Base-by-base conservation (phyloP, 305 asterid species). In the Fraxinus angustifolia region DNA sequence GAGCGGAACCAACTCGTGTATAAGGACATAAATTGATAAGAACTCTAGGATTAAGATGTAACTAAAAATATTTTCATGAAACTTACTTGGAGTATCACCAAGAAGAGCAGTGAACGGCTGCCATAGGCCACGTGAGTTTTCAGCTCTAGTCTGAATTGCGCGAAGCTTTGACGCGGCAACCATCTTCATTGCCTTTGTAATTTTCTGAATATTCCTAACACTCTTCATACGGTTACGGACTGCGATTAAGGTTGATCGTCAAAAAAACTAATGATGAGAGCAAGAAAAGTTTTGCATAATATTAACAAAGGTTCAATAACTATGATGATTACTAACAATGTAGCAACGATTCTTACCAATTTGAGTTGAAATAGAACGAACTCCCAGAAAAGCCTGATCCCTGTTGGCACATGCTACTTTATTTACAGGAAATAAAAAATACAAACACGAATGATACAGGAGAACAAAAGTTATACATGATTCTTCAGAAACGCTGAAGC, bases 131-230 rank as follows among this genome's bases (percentile, higher is more conserved):
- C 99, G 95, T 16, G 99, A 94, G 40, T 96, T 92, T 87, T 94
- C 98, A 78, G 98, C 89, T 87, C 82, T 90, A 40, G 92, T 87
- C 79, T 96, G 99, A 85, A 94, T 88, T 80, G 97, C 94, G 86
- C 98, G 93, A 78, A 96, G 91, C 89, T 96, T 96, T 80, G 99
- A 94, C 75, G 98, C 99, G 73, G 99, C 99, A 94, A 94, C 98
- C 99, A 96, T 96, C 96, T 96, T 96, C 99, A 96, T 96, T 45
- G 99, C 99, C 93, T 96, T 96, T 3, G 98, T 94, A 86, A 96
- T 96, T 87, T 96, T 96, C 88, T 94, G 98, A 76, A 96, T 96
- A 88, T 88, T 96, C 82, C 83, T 90, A 76, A 96, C 96, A 96
- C 98, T 94, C 91, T 91, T 96, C 99, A 96, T 93, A 65, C 97